phyloP scores from a whole-genome alignment of 2,329 filamentous ascomycete genomes.

The Immersiporthe knoxdaviesiana region DNA sequence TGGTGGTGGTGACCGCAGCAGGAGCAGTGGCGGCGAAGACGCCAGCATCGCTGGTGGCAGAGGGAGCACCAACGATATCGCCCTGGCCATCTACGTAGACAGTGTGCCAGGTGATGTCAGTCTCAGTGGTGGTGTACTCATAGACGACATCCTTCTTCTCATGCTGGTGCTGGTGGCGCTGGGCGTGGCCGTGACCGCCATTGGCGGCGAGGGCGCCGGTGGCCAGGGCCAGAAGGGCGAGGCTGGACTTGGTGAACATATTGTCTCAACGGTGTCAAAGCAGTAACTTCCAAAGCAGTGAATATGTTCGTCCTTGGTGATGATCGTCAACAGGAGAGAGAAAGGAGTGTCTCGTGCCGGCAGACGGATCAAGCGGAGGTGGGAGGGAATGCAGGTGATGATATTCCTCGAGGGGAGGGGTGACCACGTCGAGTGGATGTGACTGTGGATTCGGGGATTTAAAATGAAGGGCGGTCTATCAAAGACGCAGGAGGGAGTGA shows the following conservation, averaged over 20 bases:
- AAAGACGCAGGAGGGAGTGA: slow-evolving; percentile 54
- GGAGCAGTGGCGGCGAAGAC: slow-evolving; percentile 30
- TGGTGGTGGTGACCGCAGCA: neutral
- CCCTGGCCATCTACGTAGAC: slow-evolving; percentile 45
- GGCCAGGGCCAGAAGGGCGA: slow-evolving; percentile 47
- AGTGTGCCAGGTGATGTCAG: slow-evolving; percentile 46
- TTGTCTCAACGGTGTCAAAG: slow-evolving; percentile 34
- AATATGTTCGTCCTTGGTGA: neutral
- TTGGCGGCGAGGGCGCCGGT: slow-evolving; percentile 48
- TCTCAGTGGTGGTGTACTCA: slow-evolving; percentile 40
- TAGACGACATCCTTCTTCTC: slow-evolving; percentile 41
- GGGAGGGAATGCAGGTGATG: neutral
- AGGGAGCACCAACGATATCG: slow-evolving; percentile 27
- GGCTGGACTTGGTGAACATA: slow-evolving; percentile 49
- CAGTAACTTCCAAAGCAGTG: neutral
- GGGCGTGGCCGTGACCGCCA: slow-evolving; percentile 44
- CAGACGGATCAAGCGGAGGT: slow-evolving; percentile 22
- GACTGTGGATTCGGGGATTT: slow-evolving; percentile 13
- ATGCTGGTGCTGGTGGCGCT: slow-evolving; percentile 42
- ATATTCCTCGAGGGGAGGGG: neutral
- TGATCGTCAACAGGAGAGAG: slow-evolving; percentile 10
- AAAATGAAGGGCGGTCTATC: slow-evolving; percentile 47
- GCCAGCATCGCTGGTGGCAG: slow-evolving; percentile 22
- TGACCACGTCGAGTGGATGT: slow-evolving; percentile 1
- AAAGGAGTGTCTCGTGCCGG: slow-evolving; percentile 26